Conservation (phyloP, 805 yeast species). For the Suhomyces canberraensis region DNA sequence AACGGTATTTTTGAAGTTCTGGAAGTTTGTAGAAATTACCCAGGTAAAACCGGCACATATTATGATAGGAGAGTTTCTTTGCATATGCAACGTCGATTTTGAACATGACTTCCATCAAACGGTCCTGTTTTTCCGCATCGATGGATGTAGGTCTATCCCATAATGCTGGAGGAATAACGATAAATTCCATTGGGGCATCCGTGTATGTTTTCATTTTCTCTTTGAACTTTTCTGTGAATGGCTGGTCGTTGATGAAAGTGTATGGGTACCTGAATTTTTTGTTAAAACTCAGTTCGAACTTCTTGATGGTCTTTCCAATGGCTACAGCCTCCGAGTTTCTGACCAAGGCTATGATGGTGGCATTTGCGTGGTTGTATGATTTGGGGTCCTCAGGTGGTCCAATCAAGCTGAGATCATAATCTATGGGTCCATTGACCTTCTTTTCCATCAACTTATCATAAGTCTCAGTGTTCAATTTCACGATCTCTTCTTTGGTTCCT, state of each 20-base stretch:
- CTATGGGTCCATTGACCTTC: slow-evolving; percentile 49
- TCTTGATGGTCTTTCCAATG: slow-evolving; percentile 51
- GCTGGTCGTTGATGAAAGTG: slow-evolving; percentile 71
- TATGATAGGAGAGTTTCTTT: slow-evolving; percentile 60
- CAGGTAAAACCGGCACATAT: slow-evolving; percentile 82
- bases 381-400: slow-evolving; percentile 25
- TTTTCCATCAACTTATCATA: slow-evolving; percentile 35
- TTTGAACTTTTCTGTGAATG: slow-evolving; percentile 59
- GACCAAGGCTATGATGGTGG: slow-evolving; percentile 72
- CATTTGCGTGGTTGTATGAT: slow-evolving; percentile 53
- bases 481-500: slow-evolving; percentile 31
- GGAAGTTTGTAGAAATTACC: slow-evolving; percentile 63
- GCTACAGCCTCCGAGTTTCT: slow-evolving; percentile 57
- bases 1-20: slow-evolving; percentile 55
- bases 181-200: slow-evolving; percentile 33
- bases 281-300: slow-evolving; percentile 66
- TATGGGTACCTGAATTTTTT: slow-evolving; percentile 74
- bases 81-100: slow-evolving; percentile 59
- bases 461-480: slow-evolving; percentile 34
- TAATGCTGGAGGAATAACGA: slow-evolving; percentile 36
- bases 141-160: slow-evolving; percentile 65
- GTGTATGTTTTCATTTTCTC: slow-evolving; percentile 32
- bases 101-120: slow-evolving; percentile 38
- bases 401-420: slow-evolving; percentile 26
- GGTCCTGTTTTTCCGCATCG: slow-evolving; percentile 41